Percentiles rank a stretch among this genome's conserved stretches.
phyloP scores from a whole-genome alignment of 805 yeast genomes.

The Ogataea trehaloabstinens region DNA sequence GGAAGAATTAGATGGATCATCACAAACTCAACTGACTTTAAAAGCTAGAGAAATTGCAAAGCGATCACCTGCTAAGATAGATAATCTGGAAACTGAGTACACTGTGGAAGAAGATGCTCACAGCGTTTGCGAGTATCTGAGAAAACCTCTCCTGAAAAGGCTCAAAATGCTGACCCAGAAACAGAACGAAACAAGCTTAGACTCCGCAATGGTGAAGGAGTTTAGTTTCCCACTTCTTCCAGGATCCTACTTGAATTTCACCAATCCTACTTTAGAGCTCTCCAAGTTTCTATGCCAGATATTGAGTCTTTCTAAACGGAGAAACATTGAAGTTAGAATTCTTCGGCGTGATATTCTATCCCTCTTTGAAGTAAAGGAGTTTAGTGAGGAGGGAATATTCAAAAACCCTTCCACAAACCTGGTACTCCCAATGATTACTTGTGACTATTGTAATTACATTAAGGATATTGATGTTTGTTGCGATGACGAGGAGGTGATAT shows the following conservation, averaged over 20 bases:
- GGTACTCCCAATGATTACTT: constrained; percentile 62
- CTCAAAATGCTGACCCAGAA: constrained; percentile 60
- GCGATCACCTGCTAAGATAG: constrained; percentile 43
- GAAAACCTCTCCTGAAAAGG: constrained; percentile 65
- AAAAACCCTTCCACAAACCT: constrained; percentile 72
- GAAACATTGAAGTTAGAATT: constrained; percentile 70
- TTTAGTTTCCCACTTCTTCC: constrained; percentile 76
- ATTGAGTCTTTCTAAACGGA: constrained; percentile 58
- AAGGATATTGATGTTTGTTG: constrained; percentile 82
- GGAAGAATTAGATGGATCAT: constrained; percentile 24
- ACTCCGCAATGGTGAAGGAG: constrained; percentile 59
- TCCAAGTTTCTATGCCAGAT: constrained; percentile 75
- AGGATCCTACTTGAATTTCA: constrained; percentile 59
- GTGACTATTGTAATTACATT: constrained; percentile 74
- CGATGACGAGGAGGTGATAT: constrained; percentile 49
- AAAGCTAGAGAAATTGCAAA: constrained; percentile 69
- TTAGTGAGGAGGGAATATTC: constrained; percentile 72
- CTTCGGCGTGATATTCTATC: constrained; percentile 72
- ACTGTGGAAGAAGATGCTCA: constrained; percentile 17
- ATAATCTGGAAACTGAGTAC: constrained; percentile 6
- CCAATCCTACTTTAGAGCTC: constrained; percentile 76
- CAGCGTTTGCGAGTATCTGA: constrained; percentile 55
- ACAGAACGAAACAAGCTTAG: constrained; percentile 71
- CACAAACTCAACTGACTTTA: constrained; percentile 43
- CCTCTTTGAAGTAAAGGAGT: constrained; percentile 79